Percentiles rank a stretch among this genome's conserved stretches.
Conservation (phyloP, 2,329 filamentous ascomycete genomes). For the Ploettnerulaceae sp. region DNA sequence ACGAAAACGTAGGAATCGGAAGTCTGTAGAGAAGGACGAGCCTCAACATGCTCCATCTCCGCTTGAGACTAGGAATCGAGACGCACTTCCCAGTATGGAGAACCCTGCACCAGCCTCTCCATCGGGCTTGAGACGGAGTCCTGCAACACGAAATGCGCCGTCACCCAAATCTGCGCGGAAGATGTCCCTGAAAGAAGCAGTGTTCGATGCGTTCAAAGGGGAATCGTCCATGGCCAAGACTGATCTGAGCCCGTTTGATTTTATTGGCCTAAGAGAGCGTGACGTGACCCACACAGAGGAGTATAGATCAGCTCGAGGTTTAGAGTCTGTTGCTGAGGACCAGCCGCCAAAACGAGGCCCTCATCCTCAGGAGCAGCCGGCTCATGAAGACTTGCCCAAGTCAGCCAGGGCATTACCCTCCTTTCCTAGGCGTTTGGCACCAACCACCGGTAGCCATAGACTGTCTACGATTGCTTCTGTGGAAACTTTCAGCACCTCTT, state of each 20-base stretch:
- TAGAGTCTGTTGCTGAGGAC: conserved; percentile 13
- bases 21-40: conserved; percentile 24
- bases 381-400: conserved; percentile 14
- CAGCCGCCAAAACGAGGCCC: conserved; percentile 11
- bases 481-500: conserved; percentile 26
- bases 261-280: conserved; percentile 22
- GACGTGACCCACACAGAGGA: conserved; percentile 20
- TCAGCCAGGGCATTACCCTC: conserved; percentile 16
- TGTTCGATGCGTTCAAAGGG: conserved; percentile 59
- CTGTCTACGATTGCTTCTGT: conserved; percentile 33
- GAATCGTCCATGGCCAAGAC: conserved; percentile 43
- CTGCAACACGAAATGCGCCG: conserved; percentile 47
- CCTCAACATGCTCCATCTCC: conserved; percentile 30
- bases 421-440: conserved; percentile 19
- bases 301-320: conserved; percentile 6
- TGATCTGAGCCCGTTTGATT: conserved; percentile 23
- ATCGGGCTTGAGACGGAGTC: conserved; percentile 48
- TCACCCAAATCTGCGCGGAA: conserved; percentile 47
- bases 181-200: conserved; percentile 51
- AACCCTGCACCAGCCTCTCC: conserved; percentile 27
- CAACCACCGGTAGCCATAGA: conserved; percentile 25
- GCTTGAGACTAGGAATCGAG: conserved; percentile 23
- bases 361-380: conserved; percentile 9
- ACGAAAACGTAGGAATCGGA: conserved; percentile 14
- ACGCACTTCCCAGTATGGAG: conserved; percentile 30